These are phyloP conservation scores for Chalciporus piperatus DNA, from an alignment of 768 basidiomycete genomes.

Conservation along the genomic window DNA sequence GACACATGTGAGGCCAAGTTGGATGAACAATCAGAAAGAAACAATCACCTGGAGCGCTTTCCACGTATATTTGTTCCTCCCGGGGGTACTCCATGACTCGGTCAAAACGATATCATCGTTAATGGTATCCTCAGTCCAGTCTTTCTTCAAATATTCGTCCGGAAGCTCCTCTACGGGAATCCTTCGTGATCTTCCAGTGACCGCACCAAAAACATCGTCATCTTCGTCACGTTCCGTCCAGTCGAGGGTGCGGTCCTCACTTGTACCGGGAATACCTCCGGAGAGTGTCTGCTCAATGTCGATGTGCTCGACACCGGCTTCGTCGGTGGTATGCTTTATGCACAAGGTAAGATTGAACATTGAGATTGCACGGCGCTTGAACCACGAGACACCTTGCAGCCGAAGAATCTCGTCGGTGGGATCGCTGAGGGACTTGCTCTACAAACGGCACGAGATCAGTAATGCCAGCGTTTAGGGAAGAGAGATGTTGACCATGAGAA, in stretches of 20 bases:
- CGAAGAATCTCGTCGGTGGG: slow-evolving; percentile 58
- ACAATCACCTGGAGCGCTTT: slow-evolving; percentile 54
- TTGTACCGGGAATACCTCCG: slow-evolving; percentile 57
- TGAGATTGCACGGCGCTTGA: slow-evolving; percentile 60
- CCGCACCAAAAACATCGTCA: slow-evolving; percentile 60
- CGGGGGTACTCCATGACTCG: slow-evolving; percentile 55
- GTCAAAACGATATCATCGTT: slow-evolving; percentile 35
- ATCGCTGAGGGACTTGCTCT: slow-evolving; percentile 73
- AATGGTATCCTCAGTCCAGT: slow-evolving; percentile 42
- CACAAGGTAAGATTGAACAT: slow-evolving; percentile 55
- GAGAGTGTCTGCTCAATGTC: slow-evolving; percentile 64
- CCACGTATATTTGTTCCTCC: slow-evolving; percentile 60
- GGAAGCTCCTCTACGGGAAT: slow-evolving; percentile 46
- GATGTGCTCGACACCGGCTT: slow-evolving; percentile 57
- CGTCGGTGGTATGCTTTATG: slow-evolving; percentile 66
- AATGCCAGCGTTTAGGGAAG: not conserved
- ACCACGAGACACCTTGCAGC: slow-evolving; percentile 73
- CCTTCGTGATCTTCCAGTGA: slow-evolving; percentile 54
- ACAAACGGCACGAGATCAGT: slow-evolving; percentile 4
- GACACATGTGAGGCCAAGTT: not conserved
- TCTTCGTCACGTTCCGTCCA: slow-evolving; percentile 53
- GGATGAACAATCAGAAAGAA: slow-evolving; percentile 4
- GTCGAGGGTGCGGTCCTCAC: slow-evolving; percentile 54
- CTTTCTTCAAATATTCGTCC: slow-evolving; percentile 40
- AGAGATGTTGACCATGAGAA: slow-evolving; percentile 47